Evolutionary conservation across 805 yeast species (phyloP).

Genomic region (Candida bentonensis): DNA sequence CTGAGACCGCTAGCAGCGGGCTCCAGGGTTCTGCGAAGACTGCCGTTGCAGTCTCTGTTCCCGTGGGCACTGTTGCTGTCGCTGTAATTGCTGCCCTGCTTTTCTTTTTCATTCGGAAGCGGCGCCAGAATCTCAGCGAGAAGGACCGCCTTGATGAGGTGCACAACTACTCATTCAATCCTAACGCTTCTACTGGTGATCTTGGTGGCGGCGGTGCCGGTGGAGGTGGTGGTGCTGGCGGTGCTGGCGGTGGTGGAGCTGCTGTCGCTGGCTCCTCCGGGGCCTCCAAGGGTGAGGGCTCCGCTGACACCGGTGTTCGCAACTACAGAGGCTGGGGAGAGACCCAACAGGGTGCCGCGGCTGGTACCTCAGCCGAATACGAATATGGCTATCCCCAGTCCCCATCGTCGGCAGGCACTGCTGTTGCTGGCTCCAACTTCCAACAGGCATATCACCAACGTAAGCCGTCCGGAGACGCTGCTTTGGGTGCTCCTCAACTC

Average conservation of each 20-base stretch:
- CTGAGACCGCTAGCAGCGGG: background rate
- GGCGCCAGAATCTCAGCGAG: background rate
- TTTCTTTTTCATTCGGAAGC: background rate
- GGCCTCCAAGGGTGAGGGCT: background rate
- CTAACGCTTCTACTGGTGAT: background rate
- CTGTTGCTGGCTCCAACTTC: background rate
- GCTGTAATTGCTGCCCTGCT: background rate
- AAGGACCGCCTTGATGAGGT: background rate
- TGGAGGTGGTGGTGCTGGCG: background rate
- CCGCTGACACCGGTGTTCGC: background rate
- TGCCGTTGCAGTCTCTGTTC: background rate
- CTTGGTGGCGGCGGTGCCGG: background rate
- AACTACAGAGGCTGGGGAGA: slow-evolving; percentile 1
- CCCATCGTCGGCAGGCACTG: background rate
- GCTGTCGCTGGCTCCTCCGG: background rate
- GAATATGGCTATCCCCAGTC: background rate
- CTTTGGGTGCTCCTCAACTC: background rate
- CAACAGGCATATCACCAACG: slow-evolving; percentile 1
- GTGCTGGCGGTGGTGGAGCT: background rate
- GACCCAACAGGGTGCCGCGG: background rate
- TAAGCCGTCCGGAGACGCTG: background rate
- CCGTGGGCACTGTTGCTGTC: background rate
- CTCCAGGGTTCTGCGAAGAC: background rate
- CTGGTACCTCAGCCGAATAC: background rate
- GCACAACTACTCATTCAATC: background rate